Percentiles rank a stretch among this genome's conserved stretches.
Conservation (phyloP, 352 stramenopile species). For the Phytopythium kandeliae region DNA sequence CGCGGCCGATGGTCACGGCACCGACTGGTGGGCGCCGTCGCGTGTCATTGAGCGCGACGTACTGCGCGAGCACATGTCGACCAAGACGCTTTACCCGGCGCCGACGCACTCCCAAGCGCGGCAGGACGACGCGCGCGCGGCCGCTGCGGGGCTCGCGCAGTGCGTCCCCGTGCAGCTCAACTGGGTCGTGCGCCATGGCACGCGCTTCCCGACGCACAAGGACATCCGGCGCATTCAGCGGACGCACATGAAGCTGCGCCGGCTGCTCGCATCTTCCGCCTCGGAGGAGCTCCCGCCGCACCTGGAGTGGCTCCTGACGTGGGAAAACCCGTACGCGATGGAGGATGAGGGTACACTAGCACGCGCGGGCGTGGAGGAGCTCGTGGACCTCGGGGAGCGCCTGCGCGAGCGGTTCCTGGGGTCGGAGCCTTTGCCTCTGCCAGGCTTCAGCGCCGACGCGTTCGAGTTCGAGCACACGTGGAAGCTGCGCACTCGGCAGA, state of each 20-base stretch:
- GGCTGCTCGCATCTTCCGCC: neutral
- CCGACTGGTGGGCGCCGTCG: neutral
- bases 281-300: neutral
- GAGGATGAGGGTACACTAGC: conserved; percentile 47
- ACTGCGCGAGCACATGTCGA: conserved; percentile 63
- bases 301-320: conserved; percentile 29
- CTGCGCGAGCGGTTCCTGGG: conserved; percentile 43
- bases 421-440: conserved; percentile 4
- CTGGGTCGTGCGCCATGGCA: conserved; percentile 74
- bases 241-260: conserved; percentile 34
- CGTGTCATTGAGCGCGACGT: conserved; percentile 16
- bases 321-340: conserved; percentile 45
- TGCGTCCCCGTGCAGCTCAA: conserved; percentile 69
- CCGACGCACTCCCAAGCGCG: conserved; percentile 7
- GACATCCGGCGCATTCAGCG: conserved; percentile 54
- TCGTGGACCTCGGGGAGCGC: conserved; percentile 49
- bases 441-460: conserved; percentile 22
- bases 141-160: neutral
- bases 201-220: conserved; percentile 72
- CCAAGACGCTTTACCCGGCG: conserved; percentile 65
- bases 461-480: conserved; percentile 78
- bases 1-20: neutral
- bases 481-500: conserved; percentile 77
- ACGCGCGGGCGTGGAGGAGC: conserved; percentile 43
- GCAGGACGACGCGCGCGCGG: conserved; percentile 4